These are phyloP conservation scores for Thuja plicata DNA, from an alignment of 83 land plant genomes.

Conservation along the genomic window DNA sequence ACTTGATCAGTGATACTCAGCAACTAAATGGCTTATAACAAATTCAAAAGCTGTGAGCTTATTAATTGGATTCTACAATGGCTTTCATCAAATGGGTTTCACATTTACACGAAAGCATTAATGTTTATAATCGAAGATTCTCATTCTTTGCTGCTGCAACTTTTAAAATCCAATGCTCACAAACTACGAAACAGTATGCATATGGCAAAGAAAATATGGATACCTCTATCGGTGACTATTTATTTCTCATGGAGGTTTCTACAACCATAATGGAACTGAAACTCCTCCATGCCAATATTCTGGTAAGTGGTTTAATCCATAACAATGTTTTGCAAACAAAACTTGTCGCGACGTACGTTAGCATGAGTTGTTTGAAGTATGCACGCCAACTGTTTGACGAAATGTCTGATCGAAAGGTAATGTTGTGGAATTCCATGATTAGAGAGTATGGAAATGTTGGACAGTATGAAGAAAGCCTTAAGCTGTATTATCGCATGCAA, in stretches of 20 bases:
- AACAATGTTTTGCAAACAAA: slow-evolving; percentile 24
- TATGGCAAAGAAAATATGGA: not conserved
- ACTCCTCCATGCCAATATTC: slow-evolving; percentile 40
- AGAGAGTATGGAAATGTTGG: slow-evolving; percentile 33
- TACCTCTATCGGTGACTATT: not conserved
- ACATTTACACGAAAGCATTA: not conserved
- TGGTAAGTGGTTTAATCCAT: slow-evolving; percentile 28
- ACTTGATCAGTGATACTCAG: not conserved
- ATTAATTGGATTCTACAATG: not conserved
- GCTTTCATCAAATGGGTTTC: not conserved
- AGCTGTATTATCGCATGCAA: slow-evolving; percentile 23
- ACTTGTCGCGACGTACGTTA: slow-evolving; percentile 27
- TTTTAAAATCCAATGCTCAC: not conserved
- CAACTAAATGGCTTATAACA: not conserved
- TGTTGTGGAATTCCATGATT: slow-evolving; percentile 38
- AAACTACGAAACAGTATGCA: not conserved
- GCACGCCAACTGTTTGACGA: slow-evolving; percentile 47
- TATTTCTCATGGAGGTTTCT: slow-evolving; percentile 29
- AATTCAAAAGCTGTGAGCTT: not conserved
- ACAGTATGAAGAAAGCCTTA: slow-evolving; percentile 25
- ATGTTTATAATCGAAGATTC: not conserved
- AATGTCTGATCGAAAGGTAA: slow-evolving; percentile 32
- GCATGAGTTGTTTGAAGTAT: slow-evolving; percentile 20
- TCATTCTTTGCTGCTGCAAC: not conserved
- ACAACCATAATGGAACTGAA: slow-evolving; percentile 26